Base-by-base conservation (phyloP, 768 basidiomycete species). In the Krasilnikovozyma curviuscula region DNA sequence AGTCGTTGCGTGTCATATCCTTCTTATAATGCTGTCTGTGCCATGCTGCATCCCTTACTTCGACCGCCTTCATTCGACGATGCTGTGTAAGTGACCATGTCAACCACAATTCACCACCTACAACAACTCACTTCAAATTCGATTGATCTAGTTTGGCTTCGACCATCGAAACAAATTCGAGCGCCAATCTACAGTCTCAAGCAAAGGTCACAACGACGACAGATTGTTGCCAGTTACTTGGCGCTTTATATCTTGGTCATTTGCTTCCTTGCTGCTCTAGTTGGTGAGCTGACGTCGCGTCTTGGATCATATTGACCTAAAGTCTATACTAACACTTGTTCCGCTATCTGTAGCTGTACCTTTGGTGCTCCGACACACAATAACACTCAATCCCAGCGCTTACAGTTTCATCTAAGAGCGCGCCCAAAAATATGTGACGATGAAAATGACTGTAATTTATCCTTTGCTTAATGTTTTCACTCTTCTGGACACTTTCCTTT, bases 131-230 rank as follows among this genome's bases (percentile, higher is more conserved):
- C 43, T 29, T 48, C 58, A 10, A 51, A 21, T 49, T 37, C 52
- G 55, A 8, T 44, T 57, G 59, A 59, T 48, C 44, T 58, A 28
- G 59, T 95, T 72, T 97, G 93, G 91, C 69, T 97, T 40, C 77
- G 83, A 21, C 86, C 85, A 19, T 88, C 84, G 46, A 84, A 84
- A 63, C 86, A 89, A 66, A 91, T 91, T 54, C 81, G 83, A 39
- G 78, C 88, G 2, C 86, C 88, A 0, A 68, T 95, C 57, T 95
- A 83, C 66, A 81, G 80, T 40, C 72, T 83, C 63, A 85, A 84
- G 66, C 81, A 88, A 67, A 81, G 79, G 65, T 75, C 76, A 62
- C 83, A 86, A 61, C 78, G 89, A 45, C 77, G 85, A 48, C 79
- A 79, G 73, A 88, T 89, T 57, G 84, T 91, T 27, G 59, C 61